Base-by-base conservation (phyloP, 2,329 filamentous ascomycete genomes). In the Erysiphe pulchra region DNA sequence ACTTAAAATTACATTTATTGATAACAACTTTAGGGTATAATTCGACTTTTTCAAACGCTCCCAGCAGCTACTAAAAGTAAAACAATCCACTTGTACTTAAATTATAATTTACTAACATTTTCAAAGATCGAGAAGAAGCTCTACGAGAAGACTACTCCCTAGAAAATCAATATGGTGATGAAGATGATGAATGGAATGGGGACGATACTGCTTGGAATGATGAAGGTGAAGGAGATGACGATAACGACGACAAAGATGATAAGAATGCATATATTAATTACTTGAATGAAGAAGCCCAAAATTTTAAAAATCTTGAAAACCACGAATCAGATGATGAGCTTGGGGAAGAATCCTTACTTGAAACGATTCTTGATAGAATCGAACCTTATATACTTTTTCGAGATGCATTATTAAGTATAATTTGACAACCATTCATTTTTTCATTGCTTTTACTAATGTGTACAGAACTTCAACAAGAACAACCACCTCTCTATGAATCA, bases 221-320 rank as follows among this genome's bases (percentile, higher is more conserved):
- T 42, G 71, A 70, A 24, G 73, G 73, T 40, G 46, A 42, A 28
- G 81, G 83, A 50, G 56, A 63, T 8, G 63, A 63, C 8, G 56
- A 63, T 13, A 61, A 60, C 2, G 50, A 51, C 42, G 50, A 28
- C 8, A 51, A 51, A 38, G 50, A 51, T 45, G 50, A 95, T 63
- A 90, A 83, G 60, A 80, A 81, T 20, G 84, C 87, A 6, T 98
- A 98, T 60, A 73, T 98, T 42, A 86, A 95, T 53, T 98, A 98
- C 66, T 64, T 98, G 28, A 92, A 87, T 54, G 81, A 92, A 59
- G 87, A 95, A 67, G 84, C 85, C 12, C 77, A 84, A 55, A 92
- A 90, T 60, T 87, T 90, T 60, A 76, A 78, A 50, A 71, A 76
- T 16, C 69, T 78, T 28, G 68, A 71, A 31, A 70, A 72, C 14